phyloP scores from a whole-genome alignment of 1,284 basidiomycete species.

The Ganoderma multipileum region DNA sequence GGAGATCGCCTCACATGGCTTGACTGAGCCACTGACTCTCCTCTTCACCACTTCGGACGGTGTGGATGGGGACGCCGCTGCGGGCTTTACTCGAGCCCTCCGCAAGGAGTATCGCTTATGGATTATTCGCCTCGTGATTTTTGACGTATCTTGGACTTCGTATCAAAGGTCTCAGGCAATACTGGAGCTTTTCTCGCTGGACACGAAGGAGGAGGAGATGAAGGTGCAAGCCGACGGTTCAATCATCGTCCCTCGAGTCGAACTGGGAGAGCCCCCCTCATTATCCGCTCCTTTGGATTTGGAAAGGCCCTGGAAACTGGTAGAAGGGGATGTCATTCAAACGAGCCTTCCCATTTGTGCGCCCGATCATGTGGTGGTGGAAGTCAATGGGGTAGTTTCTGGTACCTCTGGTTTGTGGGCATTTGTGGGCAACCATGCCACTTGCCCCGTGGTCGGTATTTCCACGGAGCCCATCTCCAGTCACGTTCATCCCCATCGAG shows the following conservation, averaged over 20 bases:
- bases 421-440: slow-evolving; percentile 18
- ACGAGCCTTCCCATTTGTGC: slow-evolving; percentile 1
- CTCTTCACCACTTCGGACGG: slow-evolving; percentile 27
- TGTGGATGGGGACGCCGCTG: slow-evolving; percentile 26
- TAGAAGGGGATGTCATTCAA: slow-evolving; percentile 13
- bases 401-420: slow-evolving; percentile 15
- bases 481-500: slow-evolving; percentile 17
- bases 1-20: slow-evolving; percentile 9
- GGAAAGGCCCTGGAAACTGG: slow-evolving; percentile 21
- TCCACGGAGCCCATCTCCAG: slow-evolving; percentile 17
- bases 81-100: slow-evolving; percentile 29
- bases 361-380: slow-evolving; percentile 4
- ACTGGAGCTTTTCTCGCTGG: neutral
- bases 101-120: slow-evolving; percentile 29
- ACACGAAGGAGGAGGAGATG: slow-evolving; percentile 21
- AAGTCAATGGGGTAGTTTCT: slow-evolving; percentile 14
- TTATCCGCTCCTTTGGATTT: slow-evolving; percentile 2
- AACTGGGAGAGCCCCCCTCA: slow-evolving; percentile 7
- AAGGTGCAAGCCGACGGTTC: slow-evolving; percentile 14
- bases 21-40: slow-evolving; percentile 19
- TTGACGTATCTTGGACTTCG: slow-evolving; percentile 15
- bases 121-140: slow-evolving; percentile 27
- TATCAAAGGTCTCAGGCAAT: neutral
- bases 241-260: slow-evolving; percentile 21
- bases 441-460: slow-evolving; percentile 20